Conservation (phyloP, 2,329 filamentous ascomycete species). For the Berkeleyomyces rouxiae region DNA sequence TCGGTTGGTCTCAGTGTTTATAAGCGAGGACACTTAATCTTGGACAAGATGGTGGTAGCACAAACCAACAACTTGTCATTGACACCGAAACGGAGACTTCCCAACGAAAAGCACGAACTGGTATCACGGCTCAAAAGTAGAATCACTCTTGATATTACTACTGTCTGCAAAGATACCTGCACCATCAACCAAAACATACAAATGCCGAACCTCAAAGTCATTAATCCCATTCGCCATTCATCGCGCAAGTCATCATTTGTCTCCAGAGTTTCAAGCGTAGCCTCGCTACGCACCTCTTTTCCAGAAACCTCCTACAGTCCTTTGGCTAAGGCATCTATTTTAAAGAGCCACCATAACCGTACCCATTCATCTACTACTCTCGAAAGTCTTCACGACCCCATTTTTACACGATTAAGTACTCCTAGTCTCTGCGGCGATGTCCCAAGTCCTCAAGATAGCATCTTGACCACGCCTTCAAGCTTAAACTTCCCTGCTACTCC, state of each 20-base stretch:
- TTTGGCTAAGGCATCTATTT: not conserved
- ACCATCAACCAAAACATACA: constrained; percentile 22
- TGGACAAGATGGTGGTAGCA: constrained; percentile 33
- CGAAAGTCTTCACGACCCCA: constrained; percentile 13
- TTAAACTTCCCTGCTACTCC: constrained; percentile 7
- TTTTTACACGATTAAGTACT: constrained; percentile 15
- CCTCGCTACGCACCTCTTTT: not conserved
- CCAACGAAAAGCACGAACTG: constrained; percentile 22
- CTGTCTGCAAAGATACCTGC: constrained; percentile 35
- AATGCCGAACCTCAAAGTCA: constrained; percentile 19
- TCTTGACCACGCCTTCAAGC: constrained; percentile 15
- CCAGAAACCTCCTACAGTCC: constrained; percentile 2
- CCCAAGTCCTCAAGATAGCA: constrained; percentile 16
- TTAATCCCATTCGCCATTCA: not conserved
- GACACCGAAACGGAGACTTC: constrained; percentile 13
- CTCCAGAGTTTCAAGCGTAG: constrained; percentile 1
- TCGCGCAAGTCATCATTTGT: not conserved
- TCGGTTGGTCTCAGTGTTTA: constrained; percentile 31
- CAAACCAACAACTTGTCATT: constrained; percentile 21
- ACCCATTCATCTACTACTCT: constrained; percentile 7
- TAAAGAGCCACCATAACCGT: constrained; percentile 3
- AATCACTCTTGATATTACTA: constrained; percentile 31
- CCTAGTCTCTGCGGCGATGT: constrained; percentile 16
- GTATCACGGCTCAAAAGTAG: constrained; percentile 27
- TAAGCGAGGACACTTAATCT: constrained; percentile 36